These are phyloP conservation scores for Helenozyma baotianmanensis DNA, from an alignment of 805 yeast species.

Conservation along the genomic window DNA sequence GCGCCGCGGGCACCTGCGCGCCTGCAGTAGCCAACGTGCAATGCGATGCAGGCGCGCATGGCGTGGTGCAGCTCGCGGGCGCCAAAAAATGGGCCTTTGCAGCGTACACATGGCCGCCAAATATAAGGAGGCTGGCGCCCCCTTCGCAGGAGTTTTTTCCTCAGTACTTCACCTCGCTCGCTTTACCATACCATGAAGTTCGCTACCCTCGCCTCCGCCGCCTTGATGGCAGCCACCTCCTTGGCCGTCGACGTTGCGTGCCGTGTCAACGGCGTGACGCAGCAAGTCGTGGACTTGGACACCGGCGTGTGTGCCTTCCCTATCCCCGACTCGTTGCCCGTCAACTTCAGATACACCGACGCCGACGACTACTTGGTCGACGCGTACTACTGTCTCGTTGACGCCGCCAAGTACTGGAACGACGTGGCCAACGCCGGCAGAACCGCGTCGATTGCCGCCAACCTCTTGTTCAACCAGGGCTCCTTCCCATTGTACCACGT, in stretches of 20 bases:
- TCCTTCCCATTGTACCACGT: conserved; percentile 26
- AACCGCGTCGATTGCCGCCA: conserved; percentile 30
- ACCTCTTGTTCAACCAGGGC: conserved; percentile 19
- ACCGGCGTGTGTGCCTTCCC: conserved; percentile 38
- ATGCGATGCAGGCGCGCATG: too few species aligned
- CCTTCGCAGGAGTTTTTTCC: too few species aligned
- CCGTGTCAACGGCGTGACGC: conserved; percentile 28
- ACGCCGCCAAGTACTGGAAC: conserved; percentile 24
- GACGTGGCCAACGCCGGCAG: conserved; percentile 31
- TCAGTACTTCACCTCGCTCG: too few species aligned
- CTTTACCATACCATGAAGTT: conserved; percentile 17
- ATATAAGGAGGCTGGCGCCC: too few species aligned
- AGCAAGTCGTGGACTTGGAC: conserved; percentile 35
- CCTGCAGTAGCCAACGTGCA: too few species aligned
- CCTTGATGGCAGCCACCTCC: conserved; percentile 18
- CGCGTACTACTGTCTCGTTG: conserved; percentile 31
- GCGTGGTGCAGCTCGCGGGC: too few species aligned
- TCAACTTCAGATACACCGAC: conserved; percentile 21
- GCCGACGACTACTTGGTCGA: conserved; percentile 28
- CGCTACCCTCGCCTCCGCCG: conserved; percentile 17
- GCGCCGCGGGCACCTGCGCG: too few species aligned
- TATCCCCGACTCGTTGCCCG: conserved; percentile 26
- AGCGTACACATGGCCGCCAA: too few species aligned
- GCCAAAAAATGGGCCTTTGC: too few species aligned
- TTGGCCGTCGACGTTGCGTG: conserved; percentile 35